Conservation (phyloP, 139 green algal genomes). For the Dunaliella primolecta region DNA sequence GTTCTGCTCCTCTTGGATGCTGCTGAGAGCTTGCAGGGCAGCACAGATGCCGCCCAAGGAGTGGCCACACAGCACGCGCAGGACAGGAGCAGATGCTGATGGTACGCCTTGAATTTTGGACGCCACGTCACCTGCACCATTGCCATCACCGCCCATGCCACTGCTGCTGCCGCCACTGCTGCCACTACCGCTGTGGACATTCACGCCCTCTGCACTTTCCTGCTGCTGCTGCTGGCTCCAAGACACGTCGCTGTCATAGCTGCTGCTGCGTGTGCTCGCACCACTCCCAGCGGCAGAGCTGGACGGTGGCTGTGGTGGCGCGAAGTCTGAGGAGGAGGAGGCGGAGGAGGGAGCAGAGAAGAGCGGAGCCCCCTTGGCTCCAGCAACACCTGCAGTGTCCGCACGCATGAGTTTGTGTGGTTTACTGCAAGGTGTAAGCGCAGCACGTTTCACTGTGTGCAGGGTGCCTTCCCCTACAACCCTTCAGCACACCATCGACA, state of each 20-base stretch:
- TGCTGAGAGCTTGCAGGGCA: conserved; percentile 42
- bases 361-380: too few relatives aligned
- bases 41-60: conserved; percentile 66
- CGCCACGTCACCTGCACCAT: not conserved
- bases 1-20: not conserved
- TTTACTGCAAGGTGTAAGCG: too few relatives aligned
- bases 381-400: too few relatives aligned
- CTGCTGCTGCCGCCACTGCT: not conserved
- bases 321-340: too few relatives aligned
- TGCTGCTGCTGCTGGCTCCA: not conserved
- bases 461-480: too few relatives aligned
- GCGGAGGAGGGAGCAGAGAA: too few relatives aligned
- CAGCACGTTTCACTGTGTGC: too few relatives aligned
- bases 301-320: too few relatives aligned
- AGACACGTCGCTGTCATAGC: not conserved
- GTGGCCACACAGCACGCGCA: conserved; percentile 73
- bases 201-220: not conserved
- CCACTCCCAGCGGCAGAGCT: too few relatives aligned
- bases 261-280: not conserved
- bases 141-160: conserved; percentile 1
- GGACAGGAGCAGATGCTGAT: not conserved
- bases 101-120: too few relatives aligned
- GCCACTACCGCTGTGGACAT: not conserved
- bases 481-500: too few relatives aligned
- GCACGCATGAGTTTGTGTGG: too few relatives aligned